These are phyloP conservation scores for Solanum chacoense DNA, from an alignment of 305 asterid species.

Conservation along the genomic window DNA sequence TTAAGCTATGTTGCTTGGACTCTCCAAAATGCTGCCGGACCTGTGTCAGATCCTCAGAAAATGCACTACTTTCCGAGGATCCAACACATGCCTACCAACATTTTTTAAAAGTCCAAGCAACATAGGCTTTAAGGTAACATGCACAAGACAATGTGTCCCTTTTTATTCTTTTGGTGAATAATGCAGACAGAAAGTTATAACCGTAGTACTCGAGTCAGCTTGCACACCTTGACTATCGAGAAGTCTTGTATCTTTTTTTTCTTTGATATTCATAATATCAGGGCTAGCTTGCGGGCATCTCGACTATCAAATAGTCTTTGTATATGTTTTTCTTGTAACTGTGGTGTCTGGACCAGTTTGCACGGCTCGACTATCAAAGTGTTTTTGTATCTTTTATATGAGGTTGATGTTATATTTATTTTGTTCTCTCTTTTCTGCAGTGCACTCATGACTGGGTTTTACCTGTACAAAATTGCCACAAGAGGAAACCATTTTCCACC, in stretches of 20 bases:
- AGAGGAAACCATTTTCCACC: conserved; percentile 36
- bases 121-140: neutral
- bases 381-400: neutral
- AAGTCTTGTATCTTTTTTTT: neutral
- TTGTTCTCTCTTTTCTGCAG: conserved; percentile 20
- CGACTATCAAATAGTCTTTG: neutral
- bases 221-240: neutral
- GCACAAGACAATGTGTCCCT: neutral
- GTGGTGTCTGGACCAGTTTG: neutral
- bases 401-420: neutral
- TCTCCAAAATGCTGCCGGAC: neutral
- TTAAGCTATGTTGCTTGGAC: neutral
- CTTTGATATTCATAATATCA: neutral
- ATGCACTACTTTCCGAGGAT: neutral
- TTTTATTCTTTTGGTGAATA: neutral
- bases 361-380: neutral
- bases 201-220: neutral
- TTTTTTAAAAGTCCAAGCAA: neutral
- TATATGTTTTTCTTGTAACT: neutral
- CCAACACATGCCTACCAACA: rapidly evolving
- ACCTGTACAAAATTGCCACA: conserved; percentile 25
- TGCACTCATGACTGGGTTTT: conserved; percentile 31
- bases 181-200: neutral
- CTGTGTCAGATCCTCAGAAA: rapidly evolving
- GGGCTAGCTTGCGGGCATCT: neutral